Evolutionary conservation across 1,284 basidiomycete genomes (phyloP), one percentile per base, ranked within the genome.

Genomic region (Anthracocystis panici-leucophaei): DNA sequence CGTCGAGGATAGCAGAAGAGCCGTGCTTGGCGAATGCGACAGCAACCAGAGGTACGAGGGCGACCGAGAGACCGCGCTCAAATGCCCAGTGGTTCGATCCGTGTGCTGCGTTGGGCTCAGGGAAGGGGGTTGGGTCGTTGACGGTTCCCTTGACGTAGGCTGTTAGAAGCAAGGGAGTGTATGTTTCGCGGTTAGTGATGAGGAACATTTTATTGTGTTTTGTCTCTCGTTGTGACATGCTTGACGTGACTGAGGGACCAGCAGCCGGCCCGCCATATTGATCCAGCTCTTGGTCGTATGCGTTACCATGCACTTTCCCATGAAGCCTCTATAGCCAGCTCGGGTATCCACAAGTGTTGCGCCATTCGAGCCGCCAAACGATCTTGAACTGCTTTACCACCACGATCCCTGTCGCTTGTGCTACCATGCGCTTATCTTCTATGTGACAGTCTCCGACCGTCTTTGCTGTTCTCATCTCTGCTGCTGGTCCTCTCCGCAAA

Each of bases 21-120:
- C 83, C 83, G 70, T 85, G 83, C 80, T 84, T 84, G 68, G 77
- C 83, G 45, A 78, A 72, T 4, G 82, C 86, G 45, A 81, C 81
- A 3, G 82, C 82, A 12, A 82, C 61, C 81, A 97, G 87, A 27
- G 97, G 97, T 20, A 99, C 89, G 74, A 99, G 90, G 25, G 91
- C 88, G 0, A 93, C 95, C 1, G 93, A 92, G 62, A 98, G 89
- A 20, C 94, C 88, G 59, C 96, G 92, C 87, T 99, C 96, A 84
- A 98, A 97, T 1, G 94, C 91, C 96, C 96, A 99, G 89, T 98
- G 96, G 87, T 97, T 92, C 2, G 94, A 96, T 54, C 97, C 96
- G 83, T 97, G 93, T 3, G 90, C 86, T 3, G 79, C 57, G 55
- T 77, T 72, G 40, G 94, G 90, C 25, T 91, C 85, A 31, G 95